A percentile compares a stretch with the other conserved stretches of the same genome.
Evolutionary conservation across 352 stramenopile species (phyloP).

Genomic region (Phytophthora pinifolia): DNA sequence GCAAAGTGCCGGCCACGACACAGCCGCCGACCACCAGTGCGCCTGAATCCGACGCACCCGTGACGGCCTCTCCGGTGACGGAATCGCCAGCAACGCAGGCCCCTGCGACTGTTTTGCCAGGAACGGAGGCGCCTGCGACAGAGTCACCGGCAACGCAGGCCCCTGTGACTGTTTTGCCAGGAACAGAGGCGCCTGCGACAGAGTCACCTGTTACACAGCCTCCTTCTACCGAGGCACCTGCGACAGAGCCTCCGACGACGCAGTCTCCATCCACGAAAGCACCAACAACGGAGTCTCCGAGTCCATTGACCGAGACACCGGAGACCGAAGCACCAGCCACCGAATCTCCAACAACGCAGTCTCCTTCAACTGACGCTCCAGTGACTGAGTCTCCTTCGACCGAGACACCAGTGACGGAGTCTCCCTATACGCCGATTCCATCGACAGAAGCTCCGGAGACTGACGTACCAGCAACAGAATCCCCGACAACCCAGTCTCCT

Average conservation of each 20-base stretch:
- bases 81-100: too few species aligned
- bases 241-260: constrained; percentile 2
- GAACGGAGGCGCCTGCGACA: background rate
- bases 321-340: constrained; percentile 6
- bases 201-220: background rate
- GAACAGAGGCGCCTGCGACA: background rate
- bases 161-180: too few species aligned
- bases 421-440: background rate
- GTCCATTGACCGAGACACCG: background rate
- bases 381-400: constrained; percentile 9
- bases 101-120: too few species aligned
- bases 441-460: constrained; percentile 2
- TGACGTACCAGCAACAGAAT: background rate
- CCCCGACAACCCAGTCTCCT: background rate
- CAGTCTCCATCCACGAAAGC: background rate
- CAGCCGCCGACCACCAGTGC: constrained; percentile 6
- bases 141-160: background rate
- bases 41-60: background rate
- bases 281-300: constrained; percentile 1
- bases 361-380: constrained; percentile 6
- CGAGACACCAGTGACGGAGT: background rate
- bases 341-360: constrained; percentile 2
- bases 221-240: too few species aligned
- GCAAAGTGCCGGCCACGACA: constrained; percentile 8
- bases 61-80: too few species aligned